Evolutionary conservation across 2,329 filamentous ascomycete genomes (phyloP), one percentile per base, ranked within the genome.

Genomic region (Aspergillus sergii): DNA sequence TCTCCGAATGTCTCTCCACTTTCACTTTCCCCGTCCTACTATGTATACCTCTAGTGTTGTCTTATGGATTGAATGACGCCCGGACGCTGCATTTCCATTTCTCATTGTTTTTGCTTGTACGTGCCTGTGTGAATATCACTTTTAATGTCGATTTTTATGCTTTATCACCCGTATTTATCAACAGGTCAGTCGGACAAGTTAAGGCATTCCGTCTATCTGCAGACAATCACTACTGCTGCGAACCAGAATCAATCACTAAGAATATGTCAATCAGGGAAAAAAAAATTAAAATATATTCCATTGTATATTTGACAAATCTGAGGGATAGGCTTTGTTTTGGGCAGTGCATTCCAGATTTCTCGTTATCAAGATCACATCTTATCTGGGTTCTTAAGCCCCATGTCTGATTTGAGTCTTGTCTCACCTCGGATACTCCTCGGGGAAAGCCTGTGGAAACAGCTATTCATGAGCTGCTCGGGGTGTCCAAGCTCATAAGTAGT

Each of bases 1-100:
- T 68, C 70, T 68, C 69, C 66, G 69, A 57, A 59, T 45, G 39
- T 57, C 57, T 67, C 69, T 66, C 68, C 66, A 68, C 51, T 58
- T 45, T 28, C 56, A 51, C 16, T 3, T 21, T 34, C 19, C 26
- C 19, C 48, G 3, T n/a, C 28, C 8, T n/a, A 28, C 6, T 28
- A 28, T 7, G 26, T 28, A 30, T 32, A 19, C 3, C 5, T 46
- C 10, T 50, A 26, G 14, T n/a, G 28, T 19, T 30, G 14, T 12
- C 14, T 48, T 28, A 12, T 28, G 16, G 43, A 23, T 21, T 45
- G n/a, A 28, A 28, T 6, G 16, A 48, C 6, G 21, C 14, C 45
- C 5, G 6, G 45, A 19, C 12, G 12, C 28, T 45, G 45, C 23
- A 28, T 16, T 19, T 23, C 16, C 21, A 41, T 41, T 32, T 34